A percentile compares a stretch with the other conserved stretches of the same genome.
phyloP scores from a whole-genome alignment of 2,329 filamentous ascomycete species.

The Hysterium pulicare region DNA sequence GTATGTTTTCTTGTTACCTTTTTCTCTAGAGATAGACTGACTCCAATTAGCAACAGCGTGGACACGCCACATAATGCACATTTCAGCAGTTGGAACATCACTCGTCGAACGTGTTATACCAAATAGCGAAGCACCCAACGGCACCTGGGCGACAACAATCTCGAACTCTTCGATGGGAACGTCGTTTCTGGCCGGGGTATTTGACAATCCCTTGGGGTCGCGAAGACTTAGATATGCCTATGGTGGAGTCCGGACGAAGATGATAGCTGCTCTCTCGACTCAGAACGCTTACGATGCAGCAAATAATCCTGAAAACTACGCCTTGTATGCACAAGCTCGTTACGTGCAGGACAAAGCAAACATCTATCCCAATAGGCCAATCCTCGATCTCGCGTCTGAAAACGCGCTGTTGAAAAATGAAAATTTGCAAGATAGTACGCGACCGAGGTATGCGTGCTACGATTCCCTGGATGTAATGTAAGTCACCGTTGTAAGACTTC shows the following conservation, averaged over 20 bases:
- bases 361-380: slow-evolving; percentile 29
- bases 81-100: slow-evolving; percentile 25
- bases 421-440: slow-evolving; percentile 27
- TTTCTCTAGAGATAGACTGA: background rate
- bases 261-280: slow-evolving; percentile 26
- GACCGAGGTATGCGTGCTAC: slow-evolving; percentile 24
- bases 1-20: slow-evolving; percentile 11
- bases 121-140: too few species aligned
- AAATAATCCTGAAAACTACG: slow-evolving; percentile 36
- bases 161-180: slow-evolving; percentile 24
- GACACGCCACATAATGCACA: slow-evolving; percentile 35
- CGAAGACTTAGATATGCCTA: slow-evolving; percentile 29
- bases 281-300: slow-evolving; percentile 30
- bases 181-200: slow-evolving; percentile 29
- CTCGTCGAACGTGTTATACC: slow-evolving; percentile 19
- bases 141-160: background rate
- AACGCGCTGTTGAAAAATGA: slow-evolving; percentile 29
- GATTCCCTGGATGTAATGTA: slow-evolving; percentile 27
- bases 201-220: slow-evolving; percentile 22
- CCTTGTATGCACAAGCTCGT: slow-evolving; percentile 29
- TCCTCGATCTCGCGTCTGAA: slow-evolving; percentile 30
- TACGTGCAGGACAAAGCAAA: slow-evolving; percentile 26
- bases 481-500: slow-evolving; percentile 8
- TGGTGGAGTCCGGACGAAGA: slow-evolving; percentile 30
- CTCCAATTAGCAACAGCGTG: slow-evolving; percentile 23